Percentiles rank a stretch among this genome's conserved stretches.
These are phyloP conservation scores for Debaryomyces robertsiae DNA, from an alignment of 1,139 yeast species.

Conservation along the genomic window DNA sequence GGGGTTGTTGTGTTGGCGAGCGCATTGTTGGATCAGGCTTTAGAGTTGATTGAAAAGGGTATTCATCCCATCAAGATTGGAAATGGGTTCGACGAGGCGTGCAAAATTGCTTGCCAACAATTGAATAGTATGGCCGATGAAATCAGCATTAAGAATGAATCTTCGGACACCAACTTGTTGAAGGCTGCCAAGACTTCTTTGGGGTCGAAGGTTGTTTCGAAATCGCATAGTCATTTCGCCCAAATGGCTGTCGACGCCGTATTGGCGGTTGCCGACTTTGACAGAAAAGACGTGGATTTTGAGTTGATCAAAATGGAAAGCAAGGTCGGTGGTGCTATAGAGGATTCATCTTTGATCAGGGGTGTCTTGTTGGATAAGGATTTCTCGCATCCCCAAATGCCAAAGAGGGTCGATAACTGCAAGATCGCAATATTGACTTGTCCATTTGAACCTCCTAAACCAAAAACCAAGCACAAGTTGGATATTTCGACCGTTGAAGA, in stretches of 20 bases:
- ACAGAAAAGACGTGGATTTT: conserved; percentile 93
- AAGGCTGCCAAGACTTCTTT: conserved; percentile 93
- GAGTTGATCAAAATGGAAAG: conserved; percentile 95
- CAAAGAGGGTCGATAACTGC: conserved; percentile 75
- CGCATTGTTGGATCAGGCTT: conserved; percentile 90
- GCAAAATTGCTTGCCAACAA: conserved; percentile 81
- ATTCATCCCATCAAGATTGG: conserved; percentile 97
- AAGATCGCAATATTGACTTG: conserved; percentile 94
- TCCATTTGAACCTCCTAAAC: conserved; percentile 99
- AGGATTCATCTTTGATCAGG: conserved; percentile 78
- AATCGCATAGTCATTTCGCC: conserved; percentile 91
- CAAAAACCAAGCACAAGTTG: conserved; percentile 96
- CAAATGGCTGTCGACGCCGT: conserved; percentile 98
- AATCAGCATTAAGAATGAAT: conserved; percentile 52
- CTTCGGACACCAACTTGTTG: conserved; percentile 57
- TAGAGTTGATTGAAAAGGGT: conserved; percentile 92
- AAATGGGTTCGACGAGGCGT: conserved; percentile 96
- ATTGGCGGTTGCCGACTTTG: conserved; percentile 85
- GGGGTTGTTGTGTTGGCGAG: conserved; percentile 98
- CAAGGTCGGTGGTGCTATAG: conserved; percentile 91
- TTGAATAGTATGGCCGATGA: conserved; percentile 75
- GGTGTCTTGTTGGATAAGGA: conserved; percentile 96
- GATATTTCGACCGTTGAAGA: conserved; percentile 93
- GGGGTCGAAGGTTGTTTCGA: conserved; percentile 94
- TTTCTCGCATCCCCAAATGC: conserved; percentile 98